Base-by-base conservation (phyloP, 2,329 filamentous ascomycete genomes). In the Fusarium proliferatum region DNA sequence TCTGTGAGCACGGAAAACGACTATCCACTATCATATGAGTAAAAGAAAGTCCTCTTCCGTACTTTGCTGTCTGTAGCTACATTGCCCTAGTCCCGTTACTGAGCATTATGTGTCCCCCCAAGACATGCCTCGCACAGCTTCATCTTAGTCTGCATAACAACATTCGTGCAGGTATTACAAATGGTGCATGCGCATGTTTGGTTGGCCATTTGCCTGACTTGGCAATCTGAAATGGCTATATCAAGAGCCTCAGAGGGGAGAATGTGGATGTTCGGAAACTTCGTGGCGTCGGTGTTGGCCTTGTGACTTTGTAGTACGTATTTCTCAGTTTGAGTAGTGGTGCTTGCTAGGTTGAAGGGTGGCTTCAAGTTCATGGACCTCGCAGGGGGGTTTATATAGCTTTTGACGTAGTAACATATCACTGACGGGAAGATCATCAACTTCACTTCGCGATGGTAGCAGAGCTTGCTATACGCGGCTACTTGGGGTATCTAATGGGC, bases 1-100 rank as follows among this genome's bases (percentile, higher is more conserved):
- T n/a, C 4, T 15, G 3, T 33, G 3, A 12, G 30, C 8, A 33
- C 4, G 3, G 4, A 11, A 13, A 41, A 6, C 6, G 9, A n/a
- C 1, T 19, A 3, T 19, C 21, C 2, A 1, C 5, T 10, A 23
- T 1, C 8, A 51, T 9, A 13, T 5, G 11, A 3, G 2, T 3
- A 3, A 3, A 26, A 6, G 2, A 3, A 28, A 26, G 28, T 10
- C 2, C 9, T 12, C 12, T 15, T 9, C 6, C 6, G 12, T 3
- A 2, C 6, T 30, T 21, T 16, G 4, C 21, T 13, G 1, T 9
- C 3, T 6, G 23, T 6, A 9, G 5, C 2, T 9, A 4, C 4
- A 7, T n/a, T 16, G 15, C 2, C 13, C 26, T 6, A 2, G 2
- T 2, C 13, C 13, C 6, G 10, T 33, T 46, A 34, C n/a, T n/a